Base-by-base conservation (phyloP, 1,139 yeast species). In the Protomyces inundatus region DNA sequence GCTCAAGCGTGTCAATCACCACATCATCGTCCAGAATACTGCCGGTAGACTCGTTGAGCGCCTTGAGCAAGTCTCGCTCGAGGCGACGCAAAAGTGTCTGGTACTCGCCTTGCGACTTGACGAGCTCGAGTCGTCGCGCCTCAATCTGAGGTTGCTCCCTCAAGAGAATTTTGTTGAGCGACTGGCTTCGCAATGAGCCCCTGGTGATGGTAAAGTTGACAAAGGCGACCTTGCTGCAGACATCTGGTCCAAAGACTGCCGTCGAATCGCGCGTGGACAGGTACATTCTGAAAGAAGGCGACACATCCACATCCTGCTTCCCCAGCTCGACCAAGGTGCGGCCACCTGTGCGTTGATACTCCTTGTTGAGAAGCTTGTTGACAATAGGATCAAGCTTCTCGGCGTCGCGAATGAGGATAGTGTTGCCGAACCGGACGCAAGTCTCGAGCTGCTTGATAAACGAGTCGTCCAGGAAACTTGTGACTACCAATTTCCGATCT, bases 391-490 rank as follows among this genome's bases (percentile, higher is more conserved):
- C 93, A 71, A 83, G 84, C 69, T 81, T 77, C 71, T 91, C 97
- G 2, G 91, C 90, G 74, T 91, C 95, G 69, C 83, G 84, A 37
- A 91, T 80, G 10, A 91, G 72, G 7, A 91, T 77, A 0, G 82
- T 72, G 3, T 90, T 90, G 6, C 98, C 98, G 77, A 91, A 91
- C 67, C 95, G 78, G 35, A 91, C 73, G 0, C 96, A 86, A 71
- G 90, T 87, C 71, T 90, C 96, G 34, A 91, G 74, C 62, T 84
- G 88, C 69, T 84, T 86, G 3, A 82, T 73, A 72, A 86, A 88
- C 0, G 86, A 82, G n/a, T 81, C 82, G 70, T 87, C 89, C 61
- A 87, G 73, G 71, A 90, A 91, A 69, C 95, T 88, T 0, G 96
- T 82, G 0, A 83, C 72, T 0, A 80, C 76, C 1, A 86, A 72